phyloP scores from a whole-genome alignment of 2,329 filamentous ascomycete genomes.

The Podosphaera aphanis region DNA sequence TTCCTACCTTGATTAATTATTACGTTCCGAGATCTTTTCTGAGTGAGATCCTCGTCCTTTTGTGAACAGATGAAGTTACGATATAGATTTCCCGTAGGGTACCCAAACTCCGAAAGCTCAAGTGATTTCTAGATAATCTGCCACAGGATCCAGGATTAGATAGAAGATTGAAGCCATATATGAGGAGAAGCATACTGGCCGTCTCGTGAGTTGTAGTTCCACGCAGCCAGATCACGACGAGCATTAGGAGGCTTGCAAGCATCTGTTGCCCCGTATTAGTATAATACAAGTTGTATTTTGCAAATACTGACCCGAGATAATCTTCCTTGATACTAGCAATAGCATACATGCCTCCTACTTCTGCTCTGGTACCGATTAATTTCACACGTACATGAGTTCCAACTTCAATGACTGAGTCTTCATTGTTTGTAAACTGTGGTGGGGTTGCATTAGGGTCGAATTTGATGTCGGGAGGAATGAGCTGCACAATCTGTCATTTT shows the following conservation, averaged over 20 bases:
- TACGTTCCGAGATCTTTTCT: no score
- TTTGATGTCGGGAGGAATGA: slow-evolving; percentile 78
- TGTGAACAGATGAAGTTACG: no score
- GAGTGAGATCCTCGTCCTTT: no score
- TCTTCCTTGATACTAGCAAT: slow-evolving; percentile 91
- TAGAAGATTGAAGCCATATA: no score
- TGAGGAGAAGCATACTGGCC: no score
- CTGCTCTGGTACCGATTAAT: slow-evolving; percentile 77
- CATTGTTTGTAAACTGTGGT: slow-evolving; percentile 90
- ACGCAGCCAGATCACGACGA: no score
- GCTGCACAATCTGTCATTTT: slow-evolving; percentile 22
- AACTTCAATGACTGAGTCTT: slow-evolving; percentile 79
- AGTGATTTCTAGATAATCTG: no score
- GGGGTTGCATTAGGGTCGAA: slow-evolving; percentile 91
- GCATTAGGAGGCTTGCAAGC: slow-evolving; percentile 10
- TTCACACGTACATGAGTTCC: slow-evolving; percentile 85
- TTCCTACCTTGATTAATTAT: no score
- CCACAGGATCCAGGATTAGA: no score
- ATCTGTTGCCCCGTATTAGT: slow-evolving; percentile 6
- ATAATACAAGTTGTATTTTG: background rate
- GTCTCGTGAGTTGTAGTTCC: no score
- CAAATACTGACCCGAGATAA: slow-evolving; percentile 34
- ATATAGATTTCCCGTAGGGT: no score
- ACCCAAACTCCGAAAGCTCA: no score
- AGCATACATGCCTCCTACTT: slow-evolving; percentile 86